Conservation (phyloP, 768 basidiomycete genomes). For the Dentipellis fragilis region DNA sequence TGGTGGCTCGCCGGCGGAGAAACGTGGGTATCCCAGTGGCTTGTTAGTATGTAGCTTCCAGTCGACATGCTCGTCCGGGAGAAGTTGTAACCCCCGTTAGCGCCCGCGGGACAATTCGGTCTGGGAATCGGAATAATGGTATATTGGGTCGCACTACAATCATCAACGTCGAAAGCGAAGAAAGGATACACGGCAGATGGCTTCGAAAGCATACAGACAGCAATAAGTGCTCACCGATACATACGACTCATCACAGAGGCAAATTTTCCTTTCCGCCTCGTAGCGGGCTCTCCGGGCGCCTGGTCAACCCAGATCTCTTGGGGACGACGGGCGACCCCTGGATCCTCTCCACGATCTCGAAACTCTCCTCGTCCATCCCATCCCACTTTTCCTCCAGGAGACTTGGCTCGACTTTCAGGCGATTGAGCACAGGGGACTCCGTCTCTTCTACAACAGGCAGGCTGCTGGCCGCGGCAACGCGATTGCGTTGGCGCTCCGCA, state of each 20-base stretch:
- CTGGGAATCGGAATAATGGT: too few species aligned
- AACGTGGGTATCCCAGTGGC: too few species aligned
- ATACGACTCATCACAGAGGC: conserved; percentile 9
- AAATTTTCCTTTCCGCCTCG: conserved; percentile 44
- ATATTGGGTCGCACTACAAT: too few species aligned
- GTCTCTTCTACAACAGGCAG: conserved; percentile 14
- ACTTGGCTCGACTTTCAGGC: conserved; percentile 20
- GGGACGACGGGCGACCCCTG: conserved; percentile 16
- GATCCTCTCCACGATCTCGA: conserved; percentile 19
- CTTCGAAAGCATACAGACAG: not conserved
- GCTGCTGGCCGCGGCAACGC: conserved; percentile 19
- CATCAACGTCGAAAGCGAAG: not conserved
- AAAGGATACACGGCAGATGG: not conserved
- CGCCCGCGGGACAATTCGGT: too few species aligned
- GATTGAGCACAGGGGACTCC: conserved; percentile 36
- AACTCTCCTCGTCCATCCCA: conserved; percentile 21
- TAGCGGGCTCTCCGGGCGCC: conserved; percentile 22
- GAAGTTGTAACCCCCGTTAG: too few species aligned
- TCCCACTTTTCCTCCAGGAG: conserved; percentile 27
- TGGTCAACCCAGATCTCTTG: conserved; percentile 17
- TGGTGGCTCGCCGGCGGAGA: too few species aligned
- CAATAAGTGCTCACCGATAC: not conserved
- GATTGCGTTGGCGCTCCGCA: conserved; percentile 34
- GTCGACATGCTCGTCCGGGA: too few species aligned
- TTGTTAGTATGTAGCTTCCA: too few species aligned